phyloP scores from a whole-genome alignment of 805 yeast genomes.

The Schwanniomyces yamadae region DNA sequence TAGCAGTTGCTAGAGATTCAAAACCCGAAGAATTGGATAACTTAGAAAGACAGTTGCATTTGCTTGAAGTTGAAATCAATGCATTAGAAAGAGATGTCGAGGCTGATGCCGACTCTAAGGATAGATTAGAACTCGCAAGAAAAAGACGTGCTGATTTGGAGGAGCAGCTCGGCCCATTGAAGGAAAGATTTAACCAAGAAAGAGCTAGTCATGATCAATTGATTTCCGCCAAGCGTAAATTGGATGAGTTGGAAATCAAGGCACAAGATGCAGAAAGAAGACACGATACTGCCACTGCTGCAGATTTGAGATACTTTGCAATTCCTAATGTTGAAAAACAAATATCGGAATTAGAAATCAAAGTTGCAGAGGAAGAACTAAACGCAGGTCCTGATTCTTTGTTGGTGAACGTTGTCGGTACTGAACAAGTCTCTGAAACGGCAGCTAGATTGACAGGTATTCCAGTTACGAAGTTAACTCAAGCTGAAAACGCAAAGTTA shows the following conservation, averaged over 20 bases:
- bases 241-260: conserved; percentile 89
- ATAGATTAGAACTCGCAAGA: conserved; percentile 76
- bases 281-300: conserved; percentile 89
- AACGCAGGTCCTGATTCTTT: conserved; percentile 59
- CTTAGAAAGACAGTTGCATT: conserved; percentile 86
- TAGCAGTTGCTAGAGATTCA: conserved; percentile 97
- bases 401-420: conserved; percentile 86
- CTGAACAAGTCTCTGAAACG: conserved; percentile 93
- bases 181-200: conserved; percentile 83
- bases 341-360: conserved; percentile 70
- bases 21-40: conserved; percentile 96
- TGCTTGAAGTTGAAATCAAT: conserved; percentile 91
- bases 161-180: conserved; percentile 80
- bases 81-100: conserved; percentile 95
- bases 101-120: conserved; percentile 78
- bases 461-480: conserved; percentile 91
- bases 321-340: conserved; percentile 86
- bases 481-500: conserved; percentile 90
- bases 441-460: conserved; percentile 96
- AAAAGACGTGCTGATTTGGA: conserved; percentile 79
- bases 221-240: conserved; percentile 81
- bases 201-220: conserved; percentile 89
- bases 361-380: conserved; percentile 81
- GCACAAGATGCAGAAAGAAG: conserved; percentile 97
- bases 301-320: conserved; percentile 95